A percentile compares a stretch with the other conserved stretches of the same genome.
Conservation (phyloP, 2,329 filamentous ascomycete genomes). For the Rutstroemia sp. region DNA sequence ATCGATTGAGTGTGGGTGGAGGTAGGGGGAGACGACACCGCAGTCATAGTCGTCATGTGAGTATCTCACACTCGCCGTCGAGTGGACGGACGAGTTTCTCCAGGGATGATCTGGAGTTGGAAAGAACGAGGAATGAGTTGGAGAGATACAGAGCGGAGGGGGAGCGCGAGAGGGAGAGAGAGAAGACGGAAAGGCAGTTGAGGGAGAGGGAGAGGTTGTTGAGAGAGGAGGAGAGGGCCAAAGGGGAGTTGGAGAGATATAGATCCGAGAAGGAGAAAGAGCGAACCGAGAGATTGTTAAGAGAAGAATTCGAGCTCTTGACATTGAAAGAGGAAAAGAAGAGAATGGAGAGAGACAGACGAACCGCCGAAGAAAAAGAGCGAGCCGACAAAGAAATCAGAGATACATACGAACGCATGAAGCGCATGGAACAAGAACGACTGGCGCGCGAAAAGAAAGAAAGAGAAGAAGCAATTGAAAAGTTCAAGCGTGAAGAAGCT, state of each 20-base stretch:
- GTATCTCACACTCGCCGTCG: background rate
- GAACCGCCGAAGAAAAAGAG: constrained; percentile 30
- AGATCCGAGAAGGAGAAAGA: background rate
- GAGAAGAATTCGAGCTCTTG: constrained; percentile 2
- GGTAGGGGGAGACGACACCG: background rate
- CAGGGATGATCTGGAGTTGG: constrained; percentile 31
- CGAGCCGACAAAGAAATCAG: constrained; percentile 26
- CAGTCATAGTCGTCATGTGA: constrained; percentile 7
- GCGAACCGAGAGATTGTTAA: background rate
- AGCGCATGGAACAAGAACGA: constrained; percentile 31
- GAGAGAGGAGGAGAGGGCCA: background rate
- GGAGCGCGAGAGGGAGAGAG: background rate
- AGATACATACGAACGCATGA: constrained; percentile 32
- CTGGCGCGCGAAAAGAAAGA: constrained; percentile 42
- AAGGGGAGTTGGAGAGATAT: background rate
- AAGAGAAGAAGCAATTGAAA: constrained; percentile 41
- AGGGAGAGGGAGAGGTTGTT: background rate
- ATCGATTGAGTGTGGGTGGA: constrained; percentile 25
- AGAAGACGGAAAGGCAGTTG: background rate
- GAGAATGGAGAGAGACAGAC: constrained; percentile 1
- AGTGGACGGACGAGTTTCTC: background rate
- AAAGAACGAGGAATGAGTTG: constrained; percentile 39
- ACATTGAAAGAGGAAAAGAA: constrained; percentile 6
- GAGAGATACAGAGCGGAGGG: constrained; percentile 21
- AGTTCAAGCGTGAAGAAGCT: constrained; percentile 29